Evolutionary conservation across 495 filamentous ascomycete genomes (phyloP), one percentile per base, ranked within the genome.

Genomic region (Neurospora africana): DNA sequence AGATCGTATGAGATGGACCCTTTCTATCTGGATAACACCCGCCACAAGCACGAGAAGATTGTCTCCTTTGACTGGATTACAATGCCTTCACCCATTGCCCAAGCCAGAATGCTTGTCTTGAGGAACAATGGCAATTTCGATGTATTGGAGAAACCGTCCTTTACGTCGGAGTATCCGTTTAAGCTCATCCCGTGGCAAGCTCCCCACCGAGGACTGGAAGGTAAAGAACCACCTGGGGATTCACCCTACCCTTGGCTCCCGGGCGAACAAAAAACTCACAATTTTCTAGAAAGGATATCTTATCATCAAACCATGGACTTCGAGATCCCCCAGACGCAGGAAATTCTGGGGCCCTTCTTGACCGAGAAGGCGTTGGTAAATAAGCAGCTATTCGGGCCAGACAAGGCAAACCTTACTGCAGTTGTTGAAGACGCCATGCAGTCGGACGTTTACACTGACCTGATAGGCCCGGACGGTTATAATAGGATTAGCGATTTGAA

Each of bases 41-140:
- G 79, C 27, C 53, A 61, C 71, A 85, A 76, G 82, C 89, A 81
- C 61, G 86, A 91, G 53, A 86, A 90, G 19, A 88, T 97, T 38
- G 91, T 95, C 0, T 91, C 91, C 2, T 97, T 97, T 79, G 94
- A 98, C 76, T 97, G 93, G 84, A 84, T 96, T 70, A 92, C 82
- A 76, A 77, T 87, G 84, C 81, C 89, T 23, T 87, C 82, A 65
- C 85, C 85, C 2, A 82, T 86, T 10, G 81, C 89, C 53, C 89
- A 89, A 68, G 88, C 91, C 27, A 87, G 88, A 68, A 85, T 89
- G 40, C 82, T 97, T 73, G 89, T 90, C 6, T 81, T 94, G 19
- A 86, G 90, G 65, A 89, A 89, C 6, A 89, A 88, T 77, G 89
- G 91, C n/a, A 79, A 83, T 4, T 85, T 94, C 65, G 89, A 89